These are phyloP conservation scores for Termitomyces sp. DNA, from an alignment of 768 basidiomycete species.

Conservation along the genomic window DNA sequence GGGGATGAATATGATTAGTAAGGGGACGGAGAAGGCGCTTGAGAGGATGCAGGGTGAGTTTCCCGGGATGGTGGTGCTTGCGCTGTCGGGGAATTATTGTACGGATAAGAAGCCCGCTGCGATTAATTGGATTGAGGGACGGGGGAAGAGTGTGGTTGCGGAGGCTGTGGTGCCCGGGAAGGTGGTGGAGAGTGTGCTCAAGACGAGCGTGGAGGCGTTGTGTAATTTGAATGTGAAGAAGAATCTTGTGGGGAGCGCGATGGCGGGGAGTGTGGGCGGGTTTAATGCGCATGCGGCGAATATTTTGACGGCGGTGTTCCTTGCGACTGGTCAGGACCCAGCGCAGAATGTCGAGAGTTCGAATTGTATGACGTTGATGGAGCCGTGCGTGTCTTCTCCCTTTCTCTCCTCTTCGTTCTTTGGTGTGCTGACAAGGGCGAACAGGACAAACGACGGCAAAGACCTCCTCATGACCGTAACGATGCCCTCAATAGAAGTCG, in stretches of 20 bases:
- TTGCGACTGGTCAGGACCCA: constrained; percentile 98
- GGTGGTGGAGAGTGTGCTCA: constrained; percentile 85
- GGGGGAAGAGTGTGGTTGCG: constrained; percentile 96
- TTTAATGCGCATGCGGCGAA: constrained; percentile 99
- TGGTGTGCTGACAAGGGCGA: constrained; percentile 1
- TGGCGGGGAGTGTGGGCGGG: constrained; percentile 58
- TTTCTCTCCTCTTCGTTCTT: not conserved
- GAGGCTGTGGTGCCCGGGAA: constrained; percentile 92
- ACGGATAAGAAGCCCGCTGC: constrained; percentile 99
- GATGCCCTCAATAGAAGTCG: constrained; percentile 99
- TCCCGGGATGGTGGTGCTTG: constrained; percentile 88
- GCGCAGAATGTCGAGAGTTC: constrained; percentile 99
- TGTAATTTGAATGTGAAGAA: constrained; percentile 95
- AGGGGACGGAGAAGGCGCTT: constrained; percentile 94
- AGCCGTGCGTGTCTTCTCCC: constrained; percentile 67
- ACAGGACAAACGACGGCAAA: constrained; percentile 82
- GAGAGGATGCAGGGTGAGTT: constrained; percentile 75
- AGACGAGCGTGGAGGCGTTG: constrained; percentile 89
- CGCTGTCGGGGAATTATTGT: constrained; percentile 96
- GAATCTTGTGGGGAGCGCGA: constrained; percentile 95
- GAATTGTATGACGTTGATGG: constrained; percentile 81
- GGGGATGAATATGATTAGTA: constrained; percentile 99
- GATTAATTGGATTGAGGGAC: constrained; percentile 99
- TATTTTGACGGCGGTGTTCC: constrained; percentile 91
- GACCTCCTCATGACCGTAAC: constrained; percentile 92